phyloP scores from a whole-genome alignment of 108 stramenopile genomes.

The Epithemia pelagica region DNA sequence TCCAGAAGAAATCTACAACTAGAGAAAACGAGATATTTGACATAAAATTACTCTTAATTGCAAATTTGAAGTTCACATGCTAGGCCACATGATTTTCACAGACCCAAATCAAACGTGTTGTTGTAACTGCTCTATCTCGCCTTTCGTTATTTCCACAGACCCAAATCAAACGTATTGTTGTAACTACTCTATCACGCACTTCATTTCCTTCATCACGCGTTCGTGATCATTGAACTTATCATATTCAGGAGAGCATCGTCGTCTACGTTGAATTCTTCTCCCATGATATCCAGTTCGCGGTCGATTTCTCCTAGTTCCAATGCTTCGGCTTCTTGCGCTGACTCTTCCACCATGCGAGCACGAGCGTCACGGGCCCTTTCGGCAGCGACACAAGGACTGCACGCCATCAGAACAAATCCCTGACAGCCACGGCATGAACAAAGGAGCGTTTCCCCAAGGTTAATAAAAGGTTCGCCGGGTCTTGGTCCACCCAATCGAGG shows the following conservation, averaged over 20 bases:
- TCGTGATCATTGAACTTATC: conserved; percentile 23
- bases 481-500: conserved; percentile 34
- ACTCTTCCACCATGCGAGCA: conserved; percentile 23
- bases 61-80: too few species aligned
- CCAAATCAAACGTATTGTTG: too few species aligned
- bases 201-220: too few species aligned
- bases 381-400: conserved; percentile 82
- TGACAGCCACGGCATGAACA: conserved; percentile 81
- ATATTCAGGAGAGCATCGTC: conserved; percentile 76
- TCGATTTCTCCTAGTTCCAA: conserved; percentile 52
- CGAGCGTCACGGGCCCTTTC: conserved; percentile 50
- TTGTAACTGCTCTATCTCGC: too few species aligned
- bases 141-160: too few species aligned
- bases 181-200: too few species aligned
- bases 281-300: conserved; percentile 48
- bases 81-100: too few species aligned
- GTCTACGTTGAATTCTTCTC: conserved; percentile 64
- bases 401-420: conserved; percentile 86
- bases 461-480: conserved; percentile 56
- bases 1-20: too few species aligned
- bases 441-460: conserved; percentile 72
- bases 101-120: too few species aligned
- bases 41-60: too few species aligned
- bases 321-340: conserved; percentile 33
- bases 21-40: too few species aligned